Base-by-base conservation (phyloP, 1,284 basidiomycete genomes). In the Xerocomus cyaneibrunnescens region DNA sequence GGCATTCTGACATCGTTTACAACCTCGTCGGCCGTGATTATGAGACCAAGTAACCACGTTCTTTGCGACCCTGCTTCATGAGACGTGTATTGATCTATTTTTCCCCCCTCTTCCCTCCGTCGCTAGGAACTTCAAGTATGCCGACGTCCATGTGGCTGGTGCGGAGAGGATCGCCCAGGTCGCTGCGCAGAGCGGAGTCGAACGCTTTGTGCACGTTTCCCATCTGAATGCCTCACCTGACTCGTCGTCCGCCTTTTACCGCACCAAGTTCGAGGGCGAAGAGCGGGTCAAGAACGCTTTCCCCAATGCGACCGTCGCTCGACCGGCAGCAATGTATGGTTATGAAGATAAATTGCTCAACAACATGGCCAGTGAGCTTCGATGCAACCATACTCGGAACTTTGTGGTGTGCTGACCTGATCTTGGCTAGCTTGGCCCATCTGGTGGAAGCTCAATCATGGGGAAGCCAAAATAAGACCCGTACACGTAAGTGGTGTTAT, bases 321-420 rank as follows among this genome's bases (percentile, higher is more conserved):
- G 94, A 52, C 97, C 97, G 37, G 84, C 82, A 7, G 71, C 80
- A 32, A 84, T 98, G 84, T 99, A 80, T 72, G 96, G 96, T 14
- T 86, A 90, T 66, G 97, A 99, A 74, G 96, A 99, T 76, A 92
- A 90, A 70, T 75, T 99, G 50, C 72, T 99, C 65, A 97, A 93
- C 72, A 94, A 92, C 70, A 92, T 98, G 72, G 89, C 93, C 44
- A 76, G 92, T 93, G 69, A 73, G 88, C 30, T 81, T 36, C 22
- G 38, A 34, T 17, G 46, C 44, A 46, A 32, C 42, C 32, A 21
- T 43, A 35, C 30, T 35, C 28, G 51, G 51, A 40, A 39, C 45
- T n/a, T 31, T 56, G 17, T 19, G 44, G 55, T 41, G 31, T 46
- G 45, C 52, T 57, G 43, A 60, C 55, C 38, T 47, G 57, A 65